Evolutionary conservation across 75 land plant species (phyloP), one percentile per base, ranked within the genome.

Genomic region (Selaginella tamariscina): DNA sequence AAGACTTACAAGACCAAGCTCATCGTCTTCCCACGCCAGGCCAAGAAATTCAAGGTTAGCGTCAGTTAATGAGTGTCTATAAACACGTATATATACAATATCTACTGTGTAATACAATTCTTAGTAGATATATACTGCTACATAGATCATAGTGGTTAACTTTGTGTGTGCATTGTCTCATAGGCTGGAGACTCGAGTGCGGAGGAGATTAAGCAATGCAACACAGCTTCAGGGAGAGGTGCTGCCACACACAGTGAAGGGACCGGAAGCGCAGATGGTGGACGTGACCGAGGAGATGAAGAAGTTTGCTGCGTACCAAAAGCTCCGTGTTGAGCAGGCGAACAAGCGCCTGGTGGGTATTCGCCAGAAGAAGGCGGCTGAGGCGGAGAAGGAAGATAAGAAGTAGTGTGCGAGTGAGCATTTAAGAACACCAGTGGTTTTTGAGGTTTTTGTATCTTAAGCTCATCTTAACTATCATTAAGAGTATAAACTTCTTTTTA

Each of bases 1-100:
- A 84, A 86, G 67, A 84, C 87, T 5, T 86, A 86, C 79, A 82
- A 82, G 71, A 86, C 87, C 5, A 86, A 86, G 71, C 33, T 86
- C 68, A 83, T 86, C 70, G 82, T 86, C 33, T 86, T 86, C 81
- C 89, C 87, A 72, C 72, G 87, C 64, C 75, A 78, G 28, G 69
- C 89, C 32, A 63, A 78, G 30, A 84, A 82, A 65, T 30, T 66
- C 5, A 86, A 86, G 89, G 87, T 86, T 70, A 28, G 30, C n/a
- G n/a, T n/a, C n/a, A n/a, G n/a, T n/a, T n/a, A 15, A 32, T 31
- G 49, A 15, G 15, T 39, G 49, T 15, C 49, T 39, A 5, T 39
- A 5, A 72, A 24, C 29, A 20, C 30, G 49, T 5, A 15, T 39
- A 5, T 15, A 2, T 5, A 39, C 24, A 18, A 18, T 32, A 15